These are phyloP conservation scores for Phytophthora brassicae DNA, from an alignment of 352 stramenopile genomes.

Conservation along the genomic window DNA sequence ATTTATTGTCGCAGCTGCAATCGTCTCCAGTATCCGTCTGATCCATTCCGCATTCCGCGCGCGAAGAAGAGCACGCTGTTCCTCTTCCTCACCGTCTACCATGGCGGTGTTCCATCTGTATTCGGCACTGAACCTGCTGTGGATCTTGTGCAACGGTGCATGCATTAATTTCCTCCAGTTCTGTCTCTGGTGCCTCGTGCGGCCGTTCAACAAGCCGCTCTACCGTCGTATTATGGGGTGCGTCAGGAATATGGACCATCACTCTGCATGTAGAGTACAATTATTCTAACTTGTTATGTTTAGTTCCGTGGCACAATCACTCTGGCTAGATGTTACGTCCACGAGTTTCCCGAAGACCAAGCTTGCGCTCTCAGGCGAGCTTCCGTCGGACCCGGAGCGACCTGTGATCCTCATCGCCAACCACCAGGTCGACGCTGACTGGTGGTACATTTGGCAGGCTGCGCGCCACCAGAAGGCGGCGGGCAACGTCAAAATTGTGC, in stretches of 20 bases:
- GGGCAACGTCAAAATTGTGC: constrained; percentile 91
- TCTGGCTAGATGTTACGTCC: constrained; percentile 88
- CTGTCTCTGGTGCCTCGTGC: constrained; percentile 80
- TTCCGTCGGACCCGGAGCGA: constrained; percentile 70
- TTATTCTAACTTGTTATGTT: no score
- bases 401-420: constrained; percentile 90
- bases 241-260: constrained; percentile 17
- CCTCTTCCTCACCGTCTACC: constrained; percentile 16
- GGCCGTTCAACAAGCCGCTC: constrained; percentile 78
- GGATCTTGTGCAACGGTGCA: constrained; percentile 82
- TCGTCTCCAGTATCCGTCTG: constrained; percentile 26
- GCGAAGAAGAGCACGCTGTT: background rate
- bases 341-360: constrained; percentile 84
- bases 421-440: constrained; percentile 92
- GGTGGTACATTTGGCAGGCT: constrained; percentile 92
- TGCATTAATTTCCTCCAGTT: constrained; percentile 84
- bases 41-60: constrained; percentile 5
- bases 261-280: no score
- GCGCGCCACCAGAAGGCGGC: constrained; percentile 57
- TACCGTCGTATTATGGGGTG: constrained; percentile 83
- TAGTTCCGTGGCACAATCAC: constrained; percentile 60
- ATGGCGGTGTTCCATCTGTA: constrained; percentile 66
- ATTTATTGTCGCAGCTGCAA: no score
- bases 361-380: constrained; percentile 81
- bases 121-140: constrained; percentile 79